phyloP scores from a whole-genome alignment of 306 rosid genomes.

The Myrica gale region DNA sequence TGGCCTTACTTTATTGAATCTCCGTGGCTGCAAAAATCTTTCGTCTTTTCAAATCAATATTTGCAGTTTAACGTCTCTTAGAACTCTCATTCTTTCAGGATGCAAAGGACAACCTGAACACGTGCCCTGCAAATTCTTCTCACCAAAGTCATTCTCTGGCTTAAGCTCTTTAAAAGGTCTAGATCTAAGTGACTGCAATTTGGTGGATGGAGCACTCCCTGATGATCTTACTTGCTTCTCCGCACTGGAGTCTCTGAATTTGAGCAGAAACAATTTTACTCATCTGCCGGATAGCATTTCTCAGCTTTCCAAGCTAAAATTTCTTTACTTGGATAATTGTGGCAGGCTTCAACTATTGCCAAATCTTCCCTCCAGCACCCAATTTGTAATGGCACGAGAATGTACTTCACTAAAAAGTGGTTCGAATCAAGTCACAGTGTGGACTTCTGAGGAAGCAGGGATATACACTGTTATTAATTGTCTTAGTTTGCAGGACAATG shows the following conservation, averaged over 20 bases:
- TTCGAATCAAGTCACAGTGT: neutral
- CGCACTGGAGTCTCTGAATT: constrained; percentile 4
- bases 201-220: constrained; percentile 13
- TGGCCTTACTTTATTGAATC: neutral
- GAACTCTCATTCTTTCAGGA: constrained; percentile 9
- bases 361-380: neutral
- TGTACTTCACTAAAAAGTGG: neutral
- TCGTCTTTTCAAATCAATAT: no score
- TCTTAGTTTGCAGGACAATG: neutral
- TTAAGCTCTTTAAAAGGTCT: constrained; percentile 1
- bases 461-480: neutral
- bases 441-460: neutral
- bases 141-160: neutral
- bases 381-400: neutral
- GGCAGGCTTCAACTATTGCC: neutral
- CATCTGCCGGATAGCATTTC: constrained; percentile 4
- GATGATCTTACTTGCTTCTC: constrained; percentile 11
- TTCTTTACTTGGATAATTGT: constrained; percentile 3
- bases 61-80: neutral
- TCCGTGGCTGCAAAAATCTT: constrained; percentile 1
- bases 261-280: constrained; percentile 24
- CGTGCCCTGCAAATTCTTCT: no score
- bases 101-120: neutral
- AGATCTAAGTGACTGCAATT: constrained; percentile 24
- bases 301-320: constrained; percentile 19